phyloP scores from a whole-genome alignment of 352 stramenopile species.

The Phytophthora vignae region DNA sequence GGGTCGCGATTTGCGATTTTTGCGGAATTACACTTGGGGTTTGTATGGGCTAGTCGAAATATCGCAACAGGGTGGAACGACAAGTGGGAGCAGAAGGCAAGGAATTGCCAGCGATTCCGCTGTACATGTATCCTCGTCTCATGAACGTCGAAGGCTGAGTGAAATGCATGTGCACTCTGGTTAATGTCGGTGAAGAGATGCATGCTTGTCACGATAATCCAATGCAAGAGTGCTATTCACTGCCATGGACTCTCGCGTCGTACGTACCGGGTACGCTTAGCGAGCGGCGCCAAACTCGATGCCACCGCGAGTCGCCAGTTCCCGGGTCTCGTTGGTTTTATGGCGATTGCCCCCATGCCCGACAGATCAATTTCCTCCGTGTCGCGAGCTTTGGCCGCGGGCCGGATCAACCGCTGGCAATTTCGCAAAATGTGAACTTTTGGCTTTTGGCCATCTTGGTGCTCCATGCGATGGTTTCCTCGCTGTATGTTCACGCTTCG shows the following conservation, averaged over 20 bases:
- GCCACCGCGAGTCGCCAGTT: slow-evolving; percentile 14
- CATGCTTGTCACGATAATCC: neutral
- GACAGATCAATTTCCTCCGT: slow-evolving; percentile 24
- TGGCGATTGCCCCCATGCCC: slow-evolving; percentile 17
- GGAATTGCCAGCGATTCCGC: neutral
- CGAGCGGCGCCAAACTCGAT: neutral
- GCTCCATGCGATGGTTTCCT: neutral
- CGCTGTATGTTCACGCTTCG: neutral
- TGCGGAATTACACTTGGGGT: slow-evolving; percentile 11
- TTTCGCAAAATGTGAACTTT: neutral
- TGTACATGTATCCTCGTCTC: too few relatives aligned
- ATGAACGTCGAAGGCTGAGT: neutral
- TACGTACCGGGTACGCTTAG: neutral
- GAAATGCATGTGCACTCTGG: neutral
- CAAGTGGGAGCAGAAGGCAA: neutral
- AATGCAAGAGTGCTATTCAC: neutral
- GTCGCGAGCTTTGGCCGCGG: slow-evolving; percentile 1
- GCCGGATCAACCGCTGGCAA: neutral
- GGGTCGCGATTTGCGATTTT: slow-evolving; percentile 9
- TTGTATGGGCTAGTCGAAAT: slow-evolving; percentile 31
- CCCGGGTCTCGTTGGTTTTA: slow-evolving; percentile 19
- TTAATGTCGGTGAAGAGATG: neutral
- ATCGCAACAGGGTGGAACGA: slow-evolving; percentile 2
- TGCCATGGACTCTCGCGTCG: neutral
- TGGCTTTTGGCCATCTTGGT: neutral